A percentile compares a stretch with the other conserved stretches of the same genome.
Conservation (phyloP, 2,329 filamentous ascomycete species). For the Pleochaeta shiraiana region DNA sequence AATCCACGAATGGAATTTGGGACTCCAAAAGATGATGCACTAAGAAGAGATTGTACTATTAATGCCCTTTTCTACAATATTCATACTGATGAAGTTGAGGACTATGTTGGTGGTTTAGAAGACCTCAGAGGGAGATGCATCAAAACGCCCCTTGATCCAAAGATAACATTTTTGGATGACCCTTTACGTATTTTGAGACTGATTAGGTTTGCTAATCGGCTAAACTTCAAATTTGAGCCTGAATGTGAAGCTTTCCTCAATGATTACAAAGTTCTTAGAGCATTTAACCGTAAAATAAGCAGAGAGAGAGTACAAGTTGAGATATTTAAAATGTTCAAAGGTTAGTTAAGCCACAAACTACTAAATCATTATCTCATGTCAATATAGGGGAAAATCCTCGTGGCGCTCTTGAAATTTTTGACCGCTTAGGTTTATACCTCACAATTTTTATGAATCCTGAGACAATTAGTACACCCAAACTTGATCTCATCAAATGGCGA, state of each 20-base stretch:
- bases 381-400: conserved; percentile 32
- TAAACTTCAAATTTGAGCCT: conserved; percentile 57
- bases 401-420: conserved; percentile 39
- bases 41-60: conserved; percentile 76
- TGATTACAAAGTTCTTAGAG: conserved; percentile 52
- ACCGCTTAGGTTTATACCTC: conserved; percentile 43
- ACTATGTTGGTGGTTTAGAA: conserved; percentile 57
- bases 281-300: conserved; percentile 74
- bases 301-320: conserved; percentile 75
- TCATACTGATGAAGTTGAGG: conserved; percentile 56
- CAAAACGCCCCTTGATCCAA: conserved; percentile 66
- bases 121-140: conserved; percentile 58
- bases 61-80: conserved; percentile 96
- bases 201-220: conserved; percentile 72
- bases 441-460: conserved; percentile 53
- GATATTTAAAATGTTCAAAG: conserved; percentile 75
- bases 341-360: conserved; percentile 21
- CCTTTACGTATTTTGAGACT: conserved; percentile 70
- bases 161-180: conserved; percentile 87
- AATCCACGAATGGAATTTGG: conserved; percentile 91
- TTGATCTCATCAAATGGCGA: conserved; percentile 37
- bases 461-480: conserved; percentile 27
- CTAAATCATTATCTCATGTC: conserved; percentile 8
- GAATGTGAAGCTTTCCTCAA: conserved; percentile 53
- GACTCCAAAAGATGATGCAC: conserved; percentile 71